Conservation (phyloP, 1,139 yeast species). For the Magnusiomyces magnusii region DNA sequence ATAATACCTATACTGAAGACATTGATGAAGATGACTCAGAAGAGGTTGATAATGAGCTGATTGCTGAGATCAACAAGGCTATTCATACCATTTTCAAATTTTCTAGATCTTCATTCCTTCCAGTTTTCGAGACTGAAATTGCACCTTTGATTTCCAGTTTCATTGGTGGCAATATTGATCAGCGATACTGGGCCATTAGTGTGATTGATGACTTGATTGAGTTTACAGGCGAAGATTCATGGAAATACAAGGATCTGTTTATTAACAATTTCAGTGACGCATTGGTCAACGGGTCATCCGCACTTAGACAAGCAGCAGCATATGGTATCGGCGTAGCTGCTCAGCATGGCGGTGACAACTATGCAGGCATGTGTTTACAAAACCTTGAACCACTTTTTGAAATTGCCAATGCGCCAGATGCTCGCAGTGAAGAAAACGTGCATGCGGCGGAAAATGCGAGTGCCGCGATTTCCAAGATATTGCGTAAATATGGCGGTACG, state of each 20-base stretch:
- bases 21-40: constrained; percentile 69
- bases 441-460: constrained; percentile 83
- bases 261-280: constrained; percentile 57
- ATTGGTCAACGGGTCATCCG: constrained; percentile 51
- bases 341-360: constrained; percentile 61
- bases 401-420: constrained; percentile 70
- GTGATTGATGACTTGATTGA: constrained; percentile 79
- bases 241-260: constrained; percentile 56
- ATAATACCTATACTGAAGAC: constrained; percentile 61
- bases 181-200: constrained; percentile 73
- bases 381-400: constrained; percentile 68
- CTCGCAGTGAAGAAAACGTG: constrained; percentile 74
- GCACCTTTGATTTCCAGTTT: constrained; percentile 29
- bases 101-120: constrained; percentile 50
- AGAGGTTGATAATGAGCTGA: constrained; percentile 79
- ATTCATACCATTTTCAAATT: constrained; percentile 67
- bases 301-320: constrained; percentile 82
- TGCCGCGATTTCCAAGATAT: constrained; percentile 74
- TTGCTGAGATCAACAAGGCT: constrained; percentile 78
- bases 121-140: constrained; percentile 47
- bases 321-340: constrained; percentile 83
- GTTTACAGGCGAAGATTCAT: constrained; percentile 63
- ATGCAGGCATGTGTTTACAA: constrained; percentile 55
- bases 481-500: constrained; percentile 39
- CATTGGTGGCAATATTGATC: constrained; percentile 48